A percentile compares a stretch with the other conserved stretches of the same genome.
Conservation (phyloP, 1,284 basidiomycete genomes). For the Mycocalia duriaeana region DNA sequence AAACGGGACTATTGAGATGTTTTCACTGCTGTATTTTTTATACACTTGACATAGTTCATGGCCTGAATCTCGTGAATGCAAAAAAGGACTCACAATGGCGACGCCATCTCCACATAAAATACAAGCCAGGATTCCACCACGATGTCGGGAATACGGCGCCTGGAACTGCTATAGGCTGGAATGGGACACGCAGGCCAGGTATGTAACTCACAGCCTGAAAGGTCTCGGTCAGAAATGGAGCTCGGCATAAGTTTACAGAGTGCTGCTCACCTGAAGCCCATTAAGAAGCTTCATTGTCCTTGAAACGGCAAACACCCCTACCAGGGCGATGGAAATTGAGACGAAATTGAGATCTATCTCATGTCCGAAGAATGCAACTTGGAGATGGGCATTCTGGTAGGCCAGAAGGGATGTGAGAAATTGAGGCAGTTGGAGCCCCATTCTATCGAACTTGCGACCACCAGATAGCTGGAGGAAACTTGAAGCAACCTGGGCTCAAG, state of each 20-base stretch:
- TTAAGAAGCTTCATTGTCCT: constrained; percentile 13
- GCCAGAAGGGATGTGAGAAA: background rate
- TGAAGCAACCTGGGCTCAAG: no score
- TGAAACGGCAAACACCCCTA: constrained; percentile 14
- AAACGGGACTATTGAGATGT: constrained; percentile 39
- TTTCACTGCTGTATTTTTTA: constrained; percentile 33
- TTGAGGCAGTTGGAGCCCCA: background rate
- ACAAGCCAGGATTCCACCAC: constrained; percentile 40
- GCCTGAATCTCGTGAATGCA: background rate
- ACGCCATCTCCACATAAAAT: constrained; percentile 35
- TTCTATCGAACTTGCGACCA: no score
- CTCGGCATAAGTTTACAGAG: background rate
- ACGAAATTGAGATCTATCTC: constrained; percentile 3
- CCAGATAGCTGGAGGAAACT: no score
- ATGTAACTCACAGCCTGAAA: constrained; percentile 29
- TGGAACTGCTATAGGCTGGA: constrained; percentile 33
- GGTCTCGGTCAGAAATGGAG: background rate
- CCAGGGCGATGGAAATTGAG: constrained; percentile 7
- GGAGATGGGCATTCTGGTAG: background rate
- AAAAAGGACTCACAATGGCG: constrained; percentile 17
- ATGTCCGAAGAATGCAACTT: constrained; percentile 3
- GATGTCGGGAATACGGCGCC: constrained; percentile 33
- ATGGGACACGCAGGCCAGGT: constrained; percentile 34
- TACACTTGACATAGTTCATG: background rate
- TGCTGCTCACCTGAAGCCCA: constrained; percentile 10